Percentiles rank a stretch among this genome's conserved stretches.
phyloP scores from a whole-genome alignment of 805 yeast genomes.

The Cyberlindnera mycetangii region DNA sequence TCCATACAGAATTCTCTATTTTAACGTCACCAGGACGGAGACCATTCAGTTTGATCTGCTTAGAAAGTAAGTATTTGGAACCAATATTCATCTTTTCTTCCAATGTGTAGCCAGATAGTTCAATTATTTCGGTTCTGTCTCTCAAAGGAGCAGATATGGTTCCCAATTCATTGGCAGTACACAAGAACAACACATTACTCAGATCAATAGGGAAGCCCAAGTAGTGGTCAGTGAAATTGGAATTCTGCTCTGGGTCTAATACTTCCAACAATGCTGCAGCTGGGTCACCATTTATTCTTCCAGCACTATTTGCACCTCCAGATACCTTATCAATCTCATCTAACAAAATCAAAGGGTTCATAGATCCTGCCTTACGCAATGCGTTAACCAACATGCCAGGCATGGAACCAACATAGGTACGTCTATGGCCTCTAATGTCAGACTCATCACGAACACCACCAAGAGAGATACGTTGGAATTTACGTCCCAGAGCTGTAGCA shows the following conservation, averaged over 20 bases:
- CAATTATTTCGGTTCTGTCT: constrained; percentile 82
- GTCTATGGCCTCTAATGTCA: constrained; percentile 84
- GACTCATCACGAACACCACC: constrained; percentile 91
- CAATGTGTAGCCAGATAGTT: constrained; percentile 75
- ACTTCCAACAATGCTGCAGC: constrained; percentile 87
- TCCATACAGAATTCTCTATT: constrained; percentile 53
- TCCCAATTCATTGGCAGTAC: constrained; percentile 79
- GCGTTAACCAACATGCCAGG: constrained; percentile 83
- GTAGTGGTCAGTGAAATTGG: constrained; percentile 74
- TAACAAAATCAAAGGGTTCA: constrained; percentile 79
- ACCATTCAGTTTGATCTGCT: constrained; percentile 71
- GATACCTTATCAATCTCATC: constrained; percentile 84
- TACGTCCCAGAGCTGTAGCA: constrained; percentile 68
- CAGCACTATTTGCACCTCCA: constrained; percentile 44
- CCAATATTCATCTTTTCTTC: constrained; percentile 76
- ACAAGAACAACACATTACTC: constrained; percentile 75
- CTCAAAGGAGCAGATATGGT: constrained; percentile 72
- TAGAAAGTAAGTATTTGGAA: constrained; percentile 63
- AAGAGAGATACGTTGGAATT: constrained; percentile 74
- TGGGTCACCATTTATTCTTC: constrained; percentile 73
- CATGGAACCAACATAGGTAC: constrained; percentile 91
- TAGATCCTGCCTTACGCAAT: constrained; percentile 65
- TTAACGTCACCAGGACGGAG: constrained; percentile 42
- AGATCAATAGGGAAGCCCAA: constrained; percentile 83
- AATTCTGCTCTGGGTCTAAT: constrained; percentile 86